These are phyloP conservation scores for Fusarium bulbicola DNA, from an alignment of 2,329 filamentous ascomycete genomes.

Conservation along the genomic window DNA sequence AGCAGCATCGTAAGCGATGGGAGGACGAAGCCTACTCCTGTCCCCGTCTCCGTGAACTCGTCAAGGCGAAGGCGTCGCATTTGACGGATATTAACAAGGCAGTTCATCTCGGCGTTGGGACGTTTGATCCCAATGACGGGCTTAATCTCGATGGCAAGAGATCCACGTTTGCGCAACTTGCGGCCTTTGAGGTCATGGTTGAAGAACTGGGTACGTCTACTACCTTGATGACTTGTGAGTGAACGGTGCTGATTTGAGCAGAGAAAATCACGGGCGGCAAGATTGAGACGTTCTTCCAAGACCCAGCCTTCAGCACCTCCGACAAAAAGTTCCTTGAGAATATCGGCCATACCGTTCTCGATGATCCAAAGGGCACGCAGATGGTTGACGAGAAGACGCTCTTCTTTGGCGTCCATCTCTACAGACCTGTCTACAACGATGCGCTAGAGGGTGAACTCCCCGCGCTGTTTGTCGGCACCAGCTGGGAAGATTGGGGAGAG, in stretches of 20 bases:
- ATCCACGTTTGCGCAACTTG: conserved; percentile 61
- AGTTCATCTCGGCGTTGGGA: conserved; percentile 64
- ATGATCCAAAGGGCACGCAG: conserved; percentile 62
- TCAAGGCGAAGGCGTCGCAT: conserved; percentile 39
- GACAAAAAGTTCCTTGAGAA: conserved; percentile 63
- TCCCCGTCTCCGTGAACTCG: conserved; percentile 46
- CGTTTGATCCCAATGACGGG: conserved; percentile 61
- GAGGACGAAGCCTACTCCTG: conserved; percentile 38
- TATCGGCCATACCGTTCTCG: conserved; percentile 62
- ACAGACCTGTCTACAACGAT: conserved; percentile 61
- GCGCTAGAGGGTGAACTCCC: conserved; percentile 59
- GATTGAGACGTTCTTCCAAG: conserved; percentile 62
- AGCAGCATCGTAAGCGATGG: conserved; percentile 41
- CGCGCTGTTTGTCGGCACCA: conserved; percentile 66
- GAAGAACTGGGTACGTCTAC: conserved; percentile 51
- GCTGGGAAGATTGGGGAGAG: conserved; percentile 61
- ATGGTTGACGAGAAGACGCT: conserved; percentile 59
- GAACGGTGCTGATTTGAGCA: conserved; percentile 4
- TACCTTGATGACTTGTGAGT: not conserved
- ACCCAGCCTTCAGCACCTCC: conserved; percentile 59
- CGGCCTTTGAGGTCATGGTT: conserved; percentile 61
- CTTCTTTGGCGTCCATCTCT: conserved; percentile 71
- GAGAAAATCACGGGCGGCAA: conserved; percentile 28
- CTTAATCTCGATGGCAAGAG: conserved; percentile 54
- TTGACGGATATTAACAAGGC: conserved; percentile 45